A percentile compares a stretch with the other conserved stretches of the same genome.
phyloP scores from a whole-genome alignment of 345 rosid genomes.

The Eucalyptus tenuipes region DNA sequence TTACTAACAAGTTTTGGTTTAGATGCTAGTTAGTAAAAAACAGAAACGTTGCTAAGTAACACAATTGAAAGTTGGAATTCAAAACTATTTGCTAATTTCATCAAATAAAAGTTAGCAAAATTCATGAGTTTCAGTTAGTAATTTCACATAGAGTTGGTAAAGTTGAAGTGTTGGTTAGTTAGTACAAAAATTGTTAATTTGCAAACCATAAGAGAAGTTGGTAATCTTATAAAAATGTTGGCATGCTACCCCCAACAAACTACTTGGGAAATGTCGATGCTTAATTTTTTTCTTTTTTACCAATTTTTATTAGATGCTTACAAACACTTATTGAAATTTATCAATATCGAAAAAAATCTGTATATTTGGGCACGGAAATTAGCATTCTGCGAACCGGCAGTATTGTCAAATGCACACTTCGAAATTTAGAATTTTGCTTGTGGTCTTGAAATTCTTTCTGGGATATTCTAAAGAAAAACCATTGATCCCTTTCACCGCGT shows the following conservation, averaged over 20 bases:
- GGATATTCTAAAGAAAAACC: background rate
- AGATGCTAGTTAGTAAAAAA: background rate
- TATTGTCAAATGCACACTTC: background rate
- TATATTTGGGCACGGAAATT: background rate
- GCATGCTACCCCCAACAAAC: background rate
- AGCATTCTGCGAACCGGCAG: background rate
- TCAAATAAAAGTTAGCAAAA: background rate
- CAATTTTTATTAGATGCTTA: background rate
- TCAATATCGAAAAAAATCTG: background rate
- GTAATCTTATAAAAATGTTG: background rate
- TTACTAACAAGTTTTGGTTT: background rate
- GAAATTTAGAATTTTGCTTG: background rate
- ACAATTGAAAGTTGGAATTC: background rate
- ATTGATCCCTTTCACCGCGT: background rate
- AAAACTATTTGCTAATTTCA: background rate
- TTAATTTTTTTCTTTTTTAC: background rate
- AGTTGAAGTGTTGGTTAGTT: background rate
- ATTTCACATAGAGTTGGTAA: background rate
- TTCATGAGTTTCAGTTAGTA: background rate
- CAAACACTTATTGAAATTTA: background rate
- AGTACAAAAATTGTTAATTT: background rate
- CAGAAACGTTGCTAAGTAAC: background rate
- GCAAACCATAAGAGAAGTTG: background rate
- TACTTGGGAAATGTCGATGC: background rate
- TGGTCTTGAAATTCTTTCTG: background rate